Conservation (phyloP, 768 basidiomycete species). For the Clitopilus hobsonii region DNA sequence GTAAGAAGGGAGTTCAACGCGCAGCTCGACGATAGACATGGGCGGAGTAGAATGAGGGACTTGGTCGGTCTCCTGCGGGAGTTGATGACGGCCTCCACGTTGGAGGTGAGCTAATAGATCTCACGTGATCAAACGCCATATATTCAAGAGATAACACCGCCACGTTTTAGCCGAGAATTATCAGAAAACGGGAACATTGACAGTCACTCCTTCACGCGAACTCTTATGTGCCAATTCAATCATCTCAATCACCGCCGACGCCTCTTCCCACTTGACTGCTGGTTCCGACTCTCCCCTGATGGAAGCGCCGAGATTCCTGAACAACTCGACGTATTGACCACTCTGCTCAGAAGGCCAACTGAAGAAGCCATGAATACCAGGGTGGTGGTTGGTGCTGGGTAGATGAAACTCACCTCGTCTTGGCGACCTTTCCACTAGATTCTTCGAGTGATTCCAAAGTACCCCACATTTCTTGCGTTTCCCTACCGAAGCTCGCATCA, state of each 20-base stretch:
- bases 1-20: slow-evolving; percentile 74
- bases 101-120: slow-evolving; percentile 9
- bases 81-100: slow-evolving; percentile 15
- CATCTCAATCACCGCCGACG: slow-evolving; percentile 66
- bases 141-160: not conserved
- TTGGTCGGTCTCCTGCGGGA: slow-evolving; percentile 1
- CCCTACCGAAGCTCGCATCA: slow-evolving; percentile 47
- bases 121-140: slow-evolving; percentile 7
- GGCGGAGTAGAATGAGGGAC: slow-evolving; percentile 6
- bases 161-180: not conserved
- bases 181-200: slow-evolving; percentile 22
- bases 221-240: slow-evolving; percentile 72
- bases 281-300: slow-evolving; percentile 51
- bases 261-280: slow-evolving; percentile 71
- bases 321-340: slow-evolving; percentile 59
- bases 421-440: slow-evolving; percentile 37
- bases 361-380: slow-evolving; percentile 6
- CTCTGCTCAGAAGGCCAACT: slow-evolving; percentile 62
- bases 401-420: slow-evolving; percentile 26
- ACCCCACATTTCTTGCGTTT: slow-evolving; percentile 62
- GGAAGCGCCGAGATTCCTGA: slow-evolving; percentile 59
- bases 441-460: slow-evolving; percentile 49
- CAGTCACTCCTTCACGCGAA: slow-evolving; percentile 49
- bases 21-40: slow-evolving; percentile 46
- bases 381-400: no score